Conservation (phyloP, 495 filamentous ascomycete genomes). For the Aspergillus leporis region DNA sequence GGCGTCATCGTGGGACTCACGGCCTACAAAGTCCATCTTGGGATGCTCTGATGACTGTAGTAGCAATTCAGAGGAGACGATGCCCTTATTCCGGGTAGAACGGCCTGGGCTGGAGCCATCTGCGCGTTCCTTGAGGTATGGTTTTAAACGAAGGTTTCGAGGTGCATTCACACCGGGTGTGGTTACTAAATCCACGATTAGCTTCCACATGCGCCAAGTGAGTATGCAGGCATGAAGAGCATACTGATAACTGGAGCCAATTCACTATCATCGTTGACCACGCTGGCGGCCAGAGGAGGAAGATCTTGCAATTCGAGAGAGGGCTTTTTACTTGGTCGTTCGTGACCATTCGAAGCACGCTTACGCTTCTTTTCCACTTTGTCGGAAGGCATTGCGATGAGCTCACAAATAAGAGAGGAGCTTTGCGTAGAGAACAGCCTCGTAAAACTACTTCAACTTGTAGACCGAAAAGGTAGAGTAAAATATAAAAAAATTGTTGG, state of each 20-base stretch:
- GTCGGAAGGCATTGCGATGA: slow-evolving; percentile 48
- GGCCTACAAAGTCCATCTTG: slow-evolving; percentile 77
- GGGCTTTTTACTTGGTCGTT: slow-evolving; percentile 64
- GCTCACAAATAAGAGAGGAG: not conserved
- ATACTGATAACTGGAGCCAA: slow-evolving; percentile 69
- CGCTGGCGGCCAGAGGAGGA: slow-evolving; percentile 52
- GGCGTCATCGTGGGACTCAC: slow-evolving; percentile 65
- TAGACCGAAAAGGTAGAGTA: slow-evolving; percentile 6
- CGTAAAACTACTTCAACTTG: not conserved
- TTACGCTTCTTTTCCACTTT: slow-evolving; percentile 73
- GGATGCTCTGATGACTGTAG: slow-evolving; percentile 75
- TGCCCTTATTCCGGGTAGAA: slow-evolving; percentile 42
- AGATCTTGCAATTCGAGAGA: slow-evolving; percentile 49
- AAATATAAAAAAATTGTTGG: slow-evolving; percentile 25
- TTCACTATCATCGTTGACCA: slow-evolving; percentile 56
- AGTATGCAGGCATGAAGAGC: slow-evolving; percentile 9
- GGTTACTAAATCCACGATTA: slow-evolving; percentile 50
- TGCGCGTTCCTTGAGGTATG: slow-evolving; percentile 59
- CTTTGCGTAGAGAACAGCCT: not conserved
- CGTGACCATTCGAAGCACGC: slow-evolving; percentile 54
- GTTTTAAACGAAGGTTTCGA: slow-evolving; percentile 55
- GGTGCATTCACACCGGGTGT: slow-evolving; percentile 66
- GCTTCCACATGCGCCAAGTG: not conserved
- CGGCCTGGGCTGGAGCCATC: slow-evolving; percentile 29
- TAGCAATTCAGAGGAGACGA: slow-evolving; percentile 62